Percentiles rank a stretch among this genome's conserved stretches.
Conservation (phyloP, 805 yeast species). For the Yarrowia sp. region DNA sequence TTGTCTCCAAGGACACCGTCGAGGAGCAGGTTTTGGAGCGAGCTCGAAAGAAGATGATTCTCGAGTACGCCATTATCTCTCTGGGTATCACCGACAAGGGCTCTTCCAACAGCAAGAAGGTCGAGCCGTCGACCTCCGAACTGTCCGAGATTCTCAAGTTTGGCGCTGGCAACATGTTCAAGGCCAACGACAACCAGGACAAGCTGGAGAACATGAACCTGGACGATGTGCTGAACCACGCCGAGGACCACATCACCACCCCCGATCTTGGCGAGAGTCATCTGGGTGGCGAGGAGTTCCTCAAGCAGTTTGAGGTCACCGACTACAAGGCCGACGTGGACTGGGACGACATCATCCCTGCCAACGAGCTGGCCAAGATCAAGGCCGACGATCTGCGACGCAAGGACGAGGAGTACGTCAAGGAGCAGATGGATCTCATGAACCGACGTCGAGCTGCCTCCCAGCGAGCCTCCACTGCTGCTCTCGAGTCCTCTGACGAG, state of each 20-base stretch:
- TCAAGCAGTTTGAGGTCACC: constrained; percentile 96
- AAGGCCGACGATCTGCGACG: constrained; percentile 88
- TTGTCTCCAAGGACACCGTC: constrained; percentile 97
- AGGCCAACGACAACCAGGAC: constrained; percentile 90
- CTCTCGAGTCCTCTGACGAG: constrained; percentile 45
- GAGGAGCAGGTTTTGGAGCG: constrained; percentile 97
- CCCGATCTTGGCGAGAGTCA: constrained; percentile 98
- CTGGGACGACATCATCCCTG: constrained; percentile 99
- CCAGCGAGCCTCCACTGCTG: constrained; percentile 39
- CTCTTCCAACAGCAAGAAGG: constrained; percentile 49
- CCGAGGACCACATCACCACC: constrained; percentile 94
- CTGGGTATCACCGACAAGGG: constrained; percentile 86
- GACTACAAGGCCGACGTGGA: constrained; percentile 97
- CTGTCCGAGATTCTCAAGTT: constrained; percentile 90
- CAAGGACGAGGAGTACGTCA: constrained; percentile 79
- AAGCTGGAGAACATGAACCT: constrained; percentile 91
- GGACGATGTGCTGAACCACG: constrained; percentile 94
- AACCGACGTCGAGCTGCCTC: constrained; percentile 69
- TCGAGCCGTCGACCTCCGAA: constrained; percentile 82
- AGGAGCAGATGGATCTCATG: constrained; percentile 86
- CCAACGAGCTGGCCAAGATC: constrained; percentile 80
- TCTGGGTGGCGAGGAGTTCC: constrained; percentile 95
- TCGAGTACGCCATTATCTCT: constrained; percentile 96
- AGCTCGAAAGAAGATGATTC: constrained; percentile 96
- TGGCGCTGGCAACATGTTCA: constrained; percentile 98